These are phyloP conservation scores for Neurospora discreta DNA, from an alignment of 495 filamentous ascomycete species.

Conservation along the genomic window DNA sequence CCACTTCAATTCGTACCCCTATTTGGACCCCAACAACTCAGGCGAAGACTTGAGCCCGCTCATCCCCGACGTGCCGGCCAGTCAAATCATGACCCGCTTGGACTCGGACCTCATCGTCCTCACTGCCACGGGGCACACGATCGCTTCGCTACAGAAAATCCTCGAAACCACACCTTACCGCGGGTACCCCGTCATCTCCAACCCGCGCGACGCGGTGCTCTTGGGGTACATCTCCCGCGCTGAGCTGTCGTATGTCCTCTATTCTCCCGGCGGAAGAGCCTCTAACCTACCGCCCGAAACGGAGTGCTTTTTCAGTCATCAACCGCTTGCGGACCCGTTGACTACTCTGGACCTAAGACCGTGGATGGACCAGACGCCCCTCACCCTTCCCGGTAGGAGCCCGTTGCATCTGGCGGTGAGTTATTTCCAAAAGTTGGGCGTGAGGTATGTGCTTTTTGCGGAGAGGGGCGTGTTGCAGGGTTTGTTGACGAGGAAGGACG, in stretches of 20 bases:
- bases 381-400: conserved; percentile 68
- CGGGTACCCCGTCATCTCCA: conserved; percentile 83
- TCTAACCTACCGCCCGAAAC: conserved; percentile 47
- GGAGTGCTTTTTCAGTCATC: conserved; percentile 74
- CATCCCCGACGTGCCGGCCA: conserved; percentile 70
- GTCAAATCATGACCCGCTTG: conserved; percentile 80
- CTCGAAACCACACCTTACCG: conserved; percentile 67
- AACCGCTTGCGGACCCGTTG: conserved; percentile 67
- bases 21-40: conserved; percentile 64
- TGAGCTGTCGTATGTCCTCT: conserved; percentile 72
- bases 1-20: conserved; percentile 90
- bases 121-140: conserved; percentile 77
- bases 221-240: conserved; percentile 91
- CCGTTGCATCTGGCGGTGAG: conserved; percentile 70
- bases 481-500: conserved; percentile 92
- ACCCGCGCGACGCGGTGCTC: conserved; percentile 60
- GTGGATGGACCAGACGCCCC: conserved; percentile 98
- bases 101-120: conserved; percentile 77
- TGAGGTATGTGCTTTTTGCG: conserved; percentile 82
- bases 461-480: conserved; percentile 74
- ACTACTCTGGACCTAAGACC: conserved; percentile 76
- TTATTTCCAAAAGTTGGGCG: conserved; percentile 87
- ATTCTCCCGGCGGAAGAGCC: conserved; percentile 22
- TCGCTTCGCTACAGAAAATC: conserved; percentile 57
- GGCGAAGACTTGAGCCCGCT: conserved; percentile 52